A percentile compares a stretch with the other conserved stretches of the same genome.
Evolutionary conservation across 805 yeast genomes (phyloP).

Genomic region (Cyberlindnera xylosilytica): DNA sequence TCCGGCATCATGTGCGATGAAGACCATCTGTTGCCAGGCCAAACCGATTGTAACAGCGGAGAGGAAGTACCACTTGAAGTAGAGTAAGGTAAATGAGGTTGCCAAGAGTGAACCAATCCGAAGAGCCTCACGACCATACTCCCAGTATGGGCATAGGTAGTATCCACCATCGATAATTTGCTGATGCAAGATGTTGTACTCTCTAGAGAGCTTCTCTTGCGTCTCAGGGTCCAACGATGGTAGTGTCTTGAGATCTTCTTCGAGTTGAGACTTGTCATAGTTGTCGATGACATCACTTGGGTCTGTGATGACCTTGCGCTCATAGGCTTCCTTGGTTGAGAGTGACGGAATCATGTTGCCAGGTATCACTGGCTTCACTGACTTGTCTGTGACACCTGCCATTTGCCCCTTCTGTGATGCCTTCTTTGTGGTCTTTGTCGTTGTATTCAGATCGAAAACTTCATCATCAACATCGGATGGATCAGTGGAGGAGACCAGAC

Average conservation of each 20-base stretch:
- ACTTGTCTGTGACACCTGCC: slow-evolving; percentile 38
- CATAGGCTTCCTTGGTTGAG: slow-evolving; percentile 31
- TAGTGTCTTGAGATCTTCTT: slow-evolving; percentile 49
- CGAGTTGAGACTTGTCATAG: slow-evolving; percentile 55
- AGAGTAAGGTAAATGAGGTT: slow-evolving; percentile 47
- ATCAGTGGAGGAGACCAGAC: slow-evolving; percentile 11
- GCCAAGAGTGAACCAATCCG: slow-evolving; percentile 56
- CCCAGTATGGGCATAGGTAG: slow-evolving; percentile 72
- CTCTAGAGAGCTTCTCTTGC: slow-evolving; percentile 51
- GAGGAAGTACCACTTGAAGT: slow-evolving; percentile 39
- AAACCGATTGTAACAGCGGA: slow-evolving; percentile 69
- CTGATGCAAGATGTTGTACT: slow-evolving; percentile 60
- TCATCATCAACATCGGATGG: slow-evolving; percentile 20
- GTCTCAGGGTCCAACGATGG: slow-evolving; percentile 70
- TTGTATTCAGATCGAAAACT: neutral
- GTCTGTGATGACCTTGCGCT: slow-evolving; percentile 42
- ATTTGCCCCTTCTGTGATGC: slow-evolving; percentile 9
- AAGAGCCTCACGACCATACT: slow-evolving; percentile 63
- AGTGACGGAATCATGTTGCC: slow-evolving; percentile 42
- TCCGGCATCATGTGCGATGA: slow-evolving; percentile 89
- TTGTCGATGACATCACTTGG: slow-evolving; percentile 51
- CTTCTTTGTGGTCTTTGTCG: neutral
- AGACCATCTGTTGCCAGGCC: slow-evolving; percentile 88
- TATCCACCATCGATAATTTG: slow-evolving; percentile 52
- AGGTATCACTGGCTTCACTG: slow-evolving; percentile 50